Evolutionary conservation across 2,329 filamentous ascomycete species (phyloP).

Genomic region (Colletotrichum shisoi): DNA sequence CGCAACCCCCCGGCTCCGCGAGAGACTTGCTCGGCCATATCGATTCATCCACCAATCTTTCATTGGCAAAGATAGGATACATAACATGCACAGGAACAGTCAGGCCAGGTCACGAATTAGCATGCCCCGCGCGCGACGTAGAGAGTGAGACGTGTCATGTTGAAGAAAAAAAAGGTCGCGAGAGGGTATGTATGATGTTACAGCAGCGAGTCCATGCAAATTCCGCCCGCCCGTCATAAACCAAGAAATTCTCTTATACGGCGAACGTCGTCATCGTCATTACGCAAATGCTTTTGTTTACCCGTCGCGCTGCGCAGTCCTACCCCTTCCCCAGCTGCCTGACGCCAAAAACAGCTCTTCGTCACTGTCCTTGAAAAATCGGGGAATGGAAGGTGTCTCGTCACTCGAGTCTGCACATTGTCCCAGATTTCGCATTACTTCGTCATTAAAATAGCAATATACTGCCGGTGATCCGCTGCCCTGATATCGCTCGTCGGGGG

Average conservation of each 20-base stretch:
- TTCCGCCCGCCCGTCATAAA: slow-evolving; percentile 34
- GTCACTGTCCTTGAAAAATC: slow-evolving; percentile 10
- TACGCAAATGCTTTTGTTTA: slow-evolving; percentile 36
- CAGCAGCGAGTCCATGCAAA: slow-evolving; percentile 31
- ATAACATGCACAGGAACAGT: not conserved
- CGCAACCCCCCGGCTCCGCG: not conserved
- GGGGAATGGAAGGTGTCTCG: slow-evolving; percentile 5
- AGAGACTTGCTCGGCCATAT: not conserved
- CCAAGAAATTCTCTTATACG: slow-evolving; percentile 34
- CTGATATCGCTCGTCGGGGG: not conserved
- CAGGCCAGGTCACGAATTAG: not conserved
- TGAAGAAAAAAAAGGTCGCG: slow-evolving; percentile 32
- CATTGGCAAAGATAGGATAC: not conserved
- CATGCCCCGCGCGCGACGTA: not conserved
- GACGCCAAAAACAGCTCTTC: not conserved
- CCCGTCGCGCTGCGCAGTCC: slow-evolving; percentile 18
- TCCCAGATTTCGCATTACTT: slow-evolving; percentile 35
- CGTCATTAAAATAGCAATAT: slow-evolving; percentile 38
- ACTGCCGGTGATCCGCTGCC: slow-evolving; percentile 6
- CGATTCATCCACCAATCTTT: not conserved
- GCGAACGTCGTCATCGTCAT: slow-evolving; percentile 28
- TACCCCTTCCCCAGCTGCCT: not conserved
- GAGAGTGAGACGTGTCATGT: slow-evolving; percentile 23
- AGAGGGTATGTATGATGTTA: slow-evolving; percentile 38
- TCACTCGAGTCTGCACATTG: slow-evolving; percentile 19